Evolutionary conservation across 306 rosid species (phyloP).

Genomic region (Casuarina glauca): DNA sequence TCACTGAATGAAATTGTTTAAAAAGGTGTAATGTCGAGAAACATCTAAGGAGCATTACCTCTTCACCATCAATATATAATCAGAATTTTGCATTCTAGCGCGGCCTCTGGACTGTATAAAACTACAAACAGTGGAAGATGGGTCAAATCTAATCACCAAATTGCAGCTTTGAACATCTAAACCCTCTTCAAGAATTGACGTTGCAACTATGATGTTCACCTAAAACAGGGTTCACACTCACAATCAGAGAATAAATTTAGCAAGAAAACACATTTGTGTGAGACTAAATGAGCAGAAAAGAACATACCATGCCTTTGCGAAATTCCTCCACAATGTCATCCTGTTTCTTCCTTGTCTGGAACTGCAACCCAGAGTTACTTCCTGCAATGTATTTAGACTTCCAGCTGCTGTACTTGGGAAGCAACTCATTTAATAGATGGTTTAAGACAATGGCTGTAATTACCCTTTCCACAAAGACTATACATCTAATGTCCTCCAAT

Average conservation of each 20-base stretch:
- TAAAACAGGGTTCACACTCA: slow-evolving; percentile 32
- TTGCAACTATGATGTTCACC: slow-evolving; percentile 90
- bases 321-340: slow-evolving; percentile 79
- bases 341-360: slow-evolving; percentile 62
- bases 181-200: slow-evolving; percentile 96
- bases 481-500: slow-evolving; percentile 67
- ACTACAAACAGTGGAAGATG: slow-evolving; percentile 75
- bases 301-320: slow-evolving; percentile 70
- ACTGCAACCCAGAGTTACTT: slow-evolving; percentile 37
- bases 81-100: slow-evolving; percentile 78
- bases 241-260: slow-evolving; percentile 17
- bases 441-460: slow-evolving; percentile 67
- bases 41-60: slow-evolving; percentile 36
- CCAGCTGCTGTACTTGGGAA: slow-evolving; percentile 68
- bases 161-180: slow-evolving; percentile 89
- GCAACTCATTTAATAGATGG: slow-evolving; percentile 51
- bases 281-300: slow-evolving; percentile 9
- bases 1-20: not conserved
- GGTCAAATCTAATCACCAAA: slow-evolving; percentile 88
- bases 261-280: slow-evolving; percentile 1
- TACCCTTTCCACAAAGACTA: slow-evolving; percentile 81
- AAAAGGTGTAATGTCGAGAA: not conserved
- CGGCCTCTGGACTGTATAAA: slow-evolving; percentile 94
- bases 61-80: slow-evolving; percentile 71
- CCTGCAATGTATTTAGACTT: slow-evolving; percentile 79